These are phyloP conservation scores for Brassica carinata DNA, from an alignment of 345 rosid genomes.

Conservation along the genomic window DNA sequence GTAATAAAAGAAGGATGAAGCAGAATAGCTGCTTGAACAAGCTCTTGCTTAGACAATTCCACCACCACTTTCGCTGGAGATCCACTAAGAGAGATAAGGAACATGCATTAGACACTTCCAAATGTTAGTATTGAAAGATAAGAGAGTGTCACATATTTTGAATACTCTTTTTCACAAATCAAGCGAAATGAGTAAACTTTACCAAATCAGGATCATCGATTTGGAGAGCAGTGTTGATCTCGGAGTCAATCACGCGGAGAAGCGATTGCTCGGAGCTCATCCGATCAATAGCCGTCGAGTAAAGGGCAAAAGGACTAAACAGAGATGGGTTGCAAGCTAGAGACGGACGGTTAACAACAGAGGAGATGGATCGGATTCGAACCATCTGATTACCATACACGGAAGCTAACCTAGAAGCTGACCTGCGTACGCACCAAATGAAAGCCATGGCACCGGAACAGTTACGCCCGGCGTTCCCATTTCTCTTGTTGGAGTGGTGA, in stretches of 20 bases:
- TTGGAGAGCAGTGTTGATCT: conserved; percentile 62
- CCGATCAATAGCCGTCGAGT: conserved; percentile 50
- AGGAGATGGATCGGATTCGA: conserved; percentile 41
- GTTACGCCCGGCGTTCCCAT: too few relatives aligned
- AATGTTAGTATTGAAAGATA: conserved; percentile 8
- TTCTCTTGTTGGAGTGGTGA: too few relatives aligned
- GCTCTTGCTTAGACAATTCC: conserved; percentile 54
- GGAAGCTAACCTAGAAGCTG: conserved; percentile 33
- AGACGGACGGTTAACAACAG: conserved; percentile 40
- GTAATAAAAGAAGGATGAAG: conserved; percentile 70
- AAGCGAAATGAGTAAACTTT: conserved; percentile 11
- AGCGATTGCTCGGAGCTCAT: conserved; percentile 58
- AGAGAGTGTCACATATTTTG: not conserved
- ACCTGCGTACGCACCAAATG: conserved; percentile 23
- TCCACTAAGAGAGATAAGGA: not conserved
- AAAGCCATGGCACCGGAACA: conserved; percentile 9
- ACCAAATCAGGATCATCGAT: conserved; percentile 53
- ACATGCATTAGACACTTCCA: not conserved
- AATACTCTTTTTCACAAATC: not conserved
- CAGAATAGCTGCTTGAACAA: conserved; percentile 71
- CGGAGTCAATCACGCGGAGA: conserved; percentile 58
- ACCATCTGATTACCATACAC: conserved; percentile 33
- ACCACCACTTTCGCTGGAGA: conserved; percentile 75
- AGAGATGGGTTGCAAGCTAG: conserved; percentile 25
- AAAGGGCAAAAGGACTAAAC: conserved; percentile 39